Conservation (phyloP, 352 stramenopile genomes). For the Phytophthora idaei region DNA sequence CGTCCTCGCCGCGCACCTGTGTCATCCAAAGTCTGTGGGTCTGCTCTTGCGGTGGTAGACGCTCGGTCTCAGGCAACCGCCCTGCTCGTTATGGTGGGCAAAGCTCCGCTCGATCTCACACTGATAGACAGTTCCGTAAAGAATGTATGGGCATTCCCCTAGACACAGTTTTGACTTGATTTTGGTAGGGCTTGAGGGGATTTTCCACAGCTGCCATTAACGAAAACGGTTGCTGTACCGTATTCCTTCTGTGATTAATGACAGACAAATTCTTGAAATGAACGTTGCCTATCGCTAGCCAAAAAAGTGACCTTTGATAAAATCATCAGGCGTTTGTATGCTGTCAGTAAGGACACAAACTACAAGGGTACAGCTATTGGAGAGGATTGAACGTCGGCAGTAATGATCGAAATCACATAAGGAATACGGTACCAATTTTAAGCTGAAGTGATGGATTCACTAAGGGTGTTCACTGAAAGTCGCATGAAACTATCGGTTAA, state of each 20-base stretch:
- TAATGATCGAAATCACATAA: too few species aligned
- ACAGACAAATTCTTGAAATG: too few species aligned
- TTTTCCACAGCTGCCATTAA: conserved; percentile 11
- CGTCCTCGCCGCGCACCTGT: conserved; percentile 25
- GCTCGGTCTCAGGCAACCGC: conserved; percentile 25
- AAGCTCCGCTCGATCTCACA: conserved; percentile 12
- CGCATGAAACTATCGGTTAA: background rate
- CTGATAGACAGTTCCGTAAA: conserved; percentile 33
- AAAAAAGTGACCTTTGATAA: too few species aligned
- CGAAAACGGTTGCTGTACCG: conserved; percentile 5
- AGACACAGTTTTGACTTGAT: conserved; percentile 5
- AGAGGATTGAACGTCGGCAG: too few species aligned
- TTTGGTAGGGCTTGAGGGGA: conserved; percentile 5
- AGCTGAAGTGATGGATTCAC: too few species aligned
- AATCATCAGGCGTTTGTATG: too few species aligned
- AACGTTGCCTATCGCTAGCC: too few species aligned
- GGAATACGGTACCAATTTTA: too few species aligned
- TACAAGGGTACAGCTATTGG: too few species aligned
- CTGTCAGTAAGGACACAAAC: too few species aligned
- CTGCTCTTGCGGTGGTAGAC: background rate
- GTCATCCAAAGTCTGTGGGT: conserved; percentile 29
- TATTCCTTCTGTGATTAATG: background rate
- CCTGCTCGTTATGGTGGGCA: conserved; percentile 1
- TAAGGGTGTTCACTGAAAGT: background rate
- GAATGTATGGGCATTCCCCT: conserved; percentile 13